Percentiles rank a stretch among this genome's conserved stretches.
phyloP scores from a whole-genome alignment of 345 rosid genomes.

The Aquilaria yunnanensis region DNA sequence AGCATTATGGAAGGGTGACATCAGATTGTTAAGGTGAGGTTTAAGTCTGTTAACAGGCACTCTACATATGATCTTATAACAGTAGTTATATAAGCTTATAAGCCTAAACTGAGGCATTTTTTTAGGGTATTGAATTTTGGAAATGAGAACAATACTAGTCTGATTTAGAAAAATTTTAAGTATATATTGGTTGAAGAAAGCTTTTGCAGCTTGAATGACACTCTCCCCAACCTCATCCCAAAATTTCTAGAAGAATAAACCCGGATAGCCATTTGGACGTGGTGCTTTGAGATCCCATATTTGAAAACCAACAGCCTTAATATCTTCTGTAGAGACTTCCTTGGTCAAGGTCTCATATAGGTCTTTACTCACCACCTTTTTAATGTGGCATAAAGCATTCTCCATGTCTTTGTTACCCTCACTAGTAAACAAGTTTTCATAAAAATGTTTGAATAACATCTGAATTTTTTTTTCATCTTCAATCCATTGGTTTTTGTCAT shows the following conservation, averaged over 20 bases:
- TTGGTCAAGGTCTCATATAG: background rate
- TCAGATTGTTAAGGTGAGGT: background rate
- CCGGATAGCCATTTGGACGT: background rate
- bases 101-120: too few relatives aligned
- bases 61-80: background rate
- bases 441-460: background rate
- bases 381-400: background rate
- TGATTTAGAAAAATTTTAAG: too few relatives aligned
- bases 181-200: too few relatives aligned
- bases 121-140: too few relatives aligned
- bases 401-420: background rate
- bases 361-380: background rate
- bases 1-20: background rate
- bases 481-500: background rate
- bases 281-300: background rate
- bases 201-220: too few relatives aligned
- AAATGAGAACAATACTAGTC: too few relatives aligned
- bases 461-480: background rate
- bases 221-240: background rate
- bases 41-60: background rate
- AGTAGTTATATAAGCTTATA: background rate
- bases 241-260: background rate
- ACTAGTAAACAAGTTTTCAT: background rate
- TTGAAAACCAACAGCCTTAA: background rate
- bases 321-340: background rate